Conservation (phyloP, 164 flowering plant genomes). For the Liriodendron chinense region DNA sequence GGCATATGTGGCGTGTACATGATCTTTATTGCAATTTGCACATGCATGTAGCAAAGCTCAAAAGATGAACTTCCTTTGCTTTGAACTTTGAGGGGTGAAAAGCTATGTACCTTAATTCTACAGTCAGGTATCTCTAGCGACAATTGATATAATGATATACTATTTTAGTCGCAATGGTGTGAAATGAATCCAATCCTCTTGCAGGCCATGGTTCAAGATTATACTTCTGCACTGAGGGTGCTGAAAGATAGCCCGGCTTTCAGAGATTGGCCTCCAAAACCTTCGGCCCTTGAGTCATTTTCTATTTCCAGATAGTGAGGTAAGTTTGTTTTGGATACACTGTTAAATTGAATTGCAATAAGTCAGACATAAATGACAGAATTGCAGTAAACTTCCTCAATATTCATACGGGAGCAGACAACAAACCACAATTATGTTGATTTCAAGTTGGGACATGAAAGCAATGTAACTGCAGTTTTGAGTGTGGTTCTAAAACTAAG, state of each 20-base stretch:
- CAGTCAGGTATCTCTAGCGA: background rate
- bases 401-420: no score
- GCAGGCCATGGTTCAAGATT: conserved; percentile 59
- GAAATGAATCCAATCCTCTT: conserved; percentile 9
- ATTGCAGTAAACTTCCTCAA: no score
- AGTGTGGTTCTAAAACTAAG: no score
- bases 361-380: no score
- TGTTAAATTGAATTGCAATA: background rate
- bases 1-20: no score
- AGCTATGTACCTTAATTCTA: background rate
- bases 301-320: conserved; percentile 16
- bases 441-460: no score
- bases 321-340: conserved; percentile 4
- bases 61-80: no score
- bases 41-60: no score
- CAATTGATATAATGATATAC: background rate
- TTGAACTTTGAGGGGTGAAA: no score
- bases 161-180: background rate
- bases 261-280: conserved; percentile 56
- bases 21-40: no score
- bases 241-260: conserved; percentile 57
- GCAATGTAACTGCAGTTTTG: no score
- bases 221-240: conserved; percentile 34
- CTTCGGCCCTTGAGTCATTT: conserved; percentile 33
- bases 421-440: no score